A percentile compares a stretch with the other conserved stretches of the same genome.
phyloP scores from a whole-genome alignment of 495 filamentous ascomycete genomes.

The Emericellopsis terricola region DNA sequence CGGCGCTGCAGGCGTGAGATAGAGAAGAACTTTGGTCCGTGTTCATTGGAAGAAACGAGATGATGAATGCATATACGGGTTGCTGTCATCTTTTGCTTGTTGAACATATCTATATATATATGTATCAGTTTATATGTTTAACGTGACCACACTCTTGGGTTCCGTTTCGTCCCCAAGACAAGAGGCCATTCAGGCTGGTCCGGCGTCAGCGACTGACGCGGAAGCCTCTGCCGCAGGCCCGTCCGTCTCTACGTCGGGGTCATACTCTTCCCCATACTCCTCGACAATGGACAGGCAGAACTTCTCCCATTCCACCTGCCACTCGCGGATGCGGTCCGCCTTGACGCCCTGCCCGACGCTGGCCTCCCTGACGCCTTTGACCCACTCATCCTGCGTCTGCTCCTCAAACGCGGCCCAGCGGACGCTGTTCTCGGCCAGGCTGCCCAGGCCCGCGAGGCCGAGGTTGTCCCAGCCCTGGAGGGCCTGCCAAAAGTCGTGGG shows the following conservation, averaged over 20 bases:
- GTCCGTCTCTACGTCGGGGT: background rate
- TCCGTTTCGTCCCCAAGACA: no score
- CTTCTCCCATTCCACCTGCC: slow-evolving; percentile 64
- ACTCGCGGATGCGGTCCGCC: slow-evolving; percentile 54
- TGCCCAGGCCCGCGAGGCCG: slow-evolving; percentile 63
- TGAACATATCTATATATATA: background rate
- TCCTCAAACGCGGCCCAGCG: slow-evolving; percentile 82
- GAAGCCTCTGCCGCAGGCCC: background rate
- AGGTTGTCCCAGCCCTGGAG: slow-evolving; percentile 75
- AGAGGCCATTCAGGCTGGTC: background rate
- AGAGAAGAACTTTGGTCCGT: no score
- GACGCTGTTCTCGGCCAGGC: slow-evolving; percentile 82
- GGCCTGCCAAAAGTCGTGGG: slow-evolving; percentile 84
- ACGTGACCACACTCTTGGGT: no score
- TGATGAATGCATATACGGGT: no score
- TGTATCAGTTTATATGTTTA: background rate
- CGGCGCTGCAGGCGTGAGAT: slow-evolving; percentile 18
- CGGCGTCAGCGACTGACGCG: background rate
- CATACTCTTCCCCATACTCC: slow-evolving; percentile 47
- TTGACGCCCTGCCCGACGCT: slow-evolving; percentile 56
- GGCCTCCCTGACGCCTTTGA: slow-evolving; percentile 49
- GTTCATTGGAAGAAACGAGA: no score
- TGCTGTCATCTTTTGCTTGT: no score
- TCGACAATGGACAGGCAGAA: slow-evolving; percentile 84
- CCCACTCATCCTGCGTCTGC: slow-evolving; percentile 47